A percentile compares a stretch with the other conserved stretches of the same genome.
Evolutionary conservation across 805 yeast species (phyloP).

Genomic region (Komagataella pseudopastoris): DNA sequence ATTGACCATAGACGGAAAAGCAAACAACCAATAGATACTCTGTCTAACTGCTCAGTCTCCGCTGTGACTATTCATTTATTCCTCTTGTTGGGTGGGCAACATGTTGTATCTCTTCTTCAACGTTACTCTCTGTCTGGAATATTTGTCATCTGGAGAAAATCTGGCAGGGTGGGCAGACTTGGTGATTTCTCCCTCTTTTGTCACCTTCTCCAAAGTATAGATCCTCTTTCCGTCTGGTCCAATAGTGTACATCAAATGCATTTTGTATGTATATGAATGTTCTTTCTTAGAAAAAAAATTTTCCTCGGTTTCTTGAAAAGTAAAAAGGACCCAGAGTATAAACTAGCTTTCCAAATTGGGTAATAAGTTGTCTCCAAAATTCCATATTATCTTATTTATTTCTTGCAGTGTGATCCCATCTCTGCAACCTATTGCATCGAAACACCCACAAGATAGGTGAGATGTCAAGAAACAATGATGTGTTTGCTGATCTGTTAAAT

Average conservation of each 20-base stretch:
- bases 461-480: slow-evolving; percentile 17
- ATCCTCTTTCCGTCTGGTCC: slow-evolving; percentile 92
- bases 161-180: slow-evolving; percentile 99
- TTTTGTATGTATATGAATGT: slow-evolving; percentile 14
- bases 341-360: neutral
- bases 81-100: slow-evolving; percentile 66
- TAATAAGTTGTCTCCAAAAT: neutral
- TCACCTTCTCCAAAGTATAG: slow-evolving; percentile 77
- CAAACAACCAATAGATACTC: too few species aligned
- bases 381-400: neutral
- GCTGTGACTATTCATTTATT: neutral
- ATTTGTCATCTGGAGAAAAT: slow-evolving; percentile 98
- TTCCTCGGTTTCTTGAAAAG: neutral
- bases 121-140: slow-evolving; percentile 97
- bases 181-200: slow-evolving; percentile 86
- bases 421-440: neutral
- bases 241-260: slow-evolving; percentile 98
- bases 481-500: slow-evolving; percentile 28
- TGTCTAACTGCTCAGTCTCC: neutral
- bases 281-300: neutral
- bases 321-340: neutral
- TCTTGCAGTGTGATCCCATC: too few species aligned
- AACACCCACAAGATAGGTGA: neutral
- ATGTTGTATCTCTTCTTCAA: slow-evolving; percentile 87
- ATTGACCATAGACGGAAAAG: neutral